phyloP scores from a whole-genome alignment of 2,329 filamentous ascomycete species.

The Fusarium redolens region DNA sequence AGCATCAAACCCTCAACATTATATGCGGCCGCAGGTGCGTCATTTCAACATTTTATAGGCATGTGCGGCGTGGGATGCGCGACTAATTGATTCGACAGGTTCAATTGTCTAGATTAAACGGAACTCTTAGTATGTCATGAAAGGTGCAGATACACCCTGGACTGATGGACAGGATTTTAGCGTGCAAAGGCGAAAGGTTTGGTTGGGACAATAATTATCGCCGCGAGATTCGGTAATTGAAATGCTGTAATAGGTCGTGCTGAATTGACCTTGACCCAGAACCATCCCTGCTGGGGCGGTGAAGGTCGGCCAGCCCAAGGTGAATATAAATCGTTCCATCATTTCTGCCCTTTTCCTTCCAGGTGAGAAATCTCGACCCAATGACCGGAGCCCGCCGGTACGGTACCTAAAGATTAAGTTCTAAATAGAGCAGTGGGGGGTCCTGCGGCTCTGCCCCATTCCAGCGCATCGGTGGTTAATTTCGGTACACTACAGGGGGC shows the following conservation, averaged over 20 bases:
- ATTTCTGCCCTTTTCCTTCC: no score
- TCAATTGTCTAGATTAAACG: background rate
- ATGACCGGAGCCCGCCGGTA: background rate
- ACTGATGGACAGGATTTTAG: fast-evolving
- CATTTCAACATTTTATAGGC: fast-evolving
- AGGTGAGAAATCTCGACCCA: background rate
- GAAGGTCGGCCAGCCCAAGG: background rate
- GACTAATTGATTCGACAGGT: fast-evolving
- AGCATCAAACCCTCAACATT: fast-evolving
- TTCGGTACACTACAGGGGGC: background rate
- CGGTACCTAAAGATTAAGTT: slow-evolving; percentile 3
- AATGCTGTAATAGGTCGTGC: background rate
- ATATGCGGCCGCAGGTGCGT: fast-evolving
- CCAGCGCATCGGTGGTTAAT: background rate
- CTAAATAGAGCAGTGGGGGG: background rate
- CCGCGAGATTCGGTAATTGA: fast-evolving
- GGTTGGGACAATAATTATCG: fast-evolving
- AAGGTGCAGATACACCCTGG: background rate
- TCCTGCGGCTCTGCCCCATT: background rate
- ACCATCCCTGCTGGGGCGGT: background rate
- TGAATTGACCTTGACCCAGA: background rate
- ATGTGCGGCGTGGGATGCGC: background rate
- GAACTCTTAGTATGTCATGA: no score
- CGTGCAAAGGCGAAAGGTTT: fast-evolving
- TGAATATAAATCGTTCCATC: background rate